Conservation (phyloP, 2,329 filamentous ascomycete species). For the Phyllosticta paracitricarpa region DNA sequence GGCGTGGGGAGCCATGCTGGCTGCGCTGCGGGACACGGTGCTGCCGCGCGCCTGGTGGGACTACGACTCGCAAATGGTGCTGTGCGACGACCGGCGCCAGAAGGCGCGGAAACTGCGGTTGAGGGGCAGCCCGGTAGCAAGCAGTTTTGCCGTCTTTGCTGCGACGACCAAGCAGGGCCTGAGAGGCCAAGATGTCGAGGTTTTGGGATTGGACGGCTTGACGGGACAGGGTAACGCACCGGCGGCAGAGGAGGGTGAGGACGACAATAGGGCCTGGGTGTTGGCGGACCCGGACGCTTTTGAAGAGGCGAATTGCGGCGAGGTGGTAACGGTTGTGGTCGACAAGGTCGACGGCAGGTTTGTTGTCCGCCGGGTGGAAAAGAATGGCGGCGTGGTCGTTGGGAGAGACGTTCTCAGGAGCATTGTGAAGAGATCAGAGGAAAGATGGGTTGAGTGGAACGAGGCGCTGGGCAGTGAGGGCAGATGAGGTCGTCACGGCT, state of each 20-base stretch:
- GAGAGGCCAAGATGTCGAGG: conserved; percentile 17
- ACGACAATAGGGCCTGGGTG: conserved; percentile 48
- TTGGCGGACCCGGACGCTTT: conserved; percentile 81
- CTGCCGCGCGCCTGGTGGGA: conserved; percentile 79
- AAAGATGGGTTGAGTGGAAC: conserved; percentile 54
- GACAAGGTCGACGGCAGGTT: conserved; percentile 53
- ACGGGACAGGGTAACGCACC: conserved; percentile 18
- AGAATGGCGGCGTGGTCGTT: conserved; percentile 66
- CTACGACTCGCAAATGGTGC: conserved; percentile 62
- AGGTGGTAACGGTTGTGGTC: conserved; percentile 76
- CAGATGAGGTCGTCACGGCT: not conserved
- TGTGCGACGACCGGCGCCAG: conserved; percentile 57
- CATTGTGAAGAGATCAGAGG: conserved; percentile 49
- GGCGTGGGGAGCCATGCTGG: conserved; percentile 74
- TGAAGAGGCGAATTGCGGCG: conserved; percentile 76
- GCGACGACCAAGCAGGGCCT: conserved; percentile 17
- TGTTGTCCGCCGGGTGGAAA: conserved; percentile 66
- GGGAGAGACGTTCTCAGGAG: conserved; percentile 52
- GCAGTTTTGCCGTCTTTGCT: conserved; percentile 69
- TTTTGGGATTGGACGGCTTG: conserved; percentile 32
- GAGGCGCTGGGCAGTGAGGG: conserved; percentile 11
- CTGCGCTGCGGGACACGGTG: conserved; percentile 67
- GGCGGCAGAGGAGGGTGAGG: conserved; percentile 14
- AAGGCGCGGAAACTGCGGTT: conserved; percentile 50
- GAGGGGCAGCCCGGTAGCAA: conserved; percentile 60